Base-by-base conservation (phyloP, 2,329 filamentous ascomycete genomes). In the Calonectria naviculata region DNA sequence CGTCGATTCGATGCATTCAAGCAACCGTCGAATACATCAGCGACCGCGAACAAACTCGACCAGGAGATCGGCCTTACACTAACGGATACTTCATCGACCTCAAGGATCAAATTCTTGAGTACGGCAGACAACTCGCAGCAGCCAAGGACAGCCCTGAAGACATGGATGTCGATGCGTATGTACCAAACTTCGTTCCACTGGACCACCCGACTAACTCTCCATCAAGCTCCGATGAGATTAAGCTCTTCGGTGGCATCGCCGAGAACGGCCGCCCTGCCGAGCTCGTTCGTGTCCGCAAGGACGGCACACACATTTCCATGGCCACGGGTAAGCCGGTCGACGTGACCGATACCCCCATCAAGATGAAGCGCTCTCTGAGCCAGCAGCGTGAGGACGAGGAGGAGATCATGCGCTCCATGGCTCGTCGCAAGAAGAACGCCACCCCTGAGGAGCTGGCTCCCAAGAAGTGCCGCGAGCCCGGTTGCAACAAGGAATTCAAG, bases 21-120 rank as follows among this genome's bases (percentile, higher is more conserved):
- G 93, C 94, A 74, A 97, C 95, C 71, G 94, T 97, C 83, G 92
- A 95, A 84, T 93, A 93, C 84, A 89, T 98, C 75, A 93, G 91
- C 87, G 95, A 97, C 82, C 92, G 92, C 82, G 95, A 98, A 83
- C 94, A 96, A 85, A 92, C 93, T 76, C 91, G 94, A 82, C 93
- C 94, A 71, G 88, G 91, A 84, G 96, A 98, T 84, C 92, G 93
- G 79, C 95, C 95, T 76, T 98, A 98, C 88, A 97, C 93, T 89
- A 95, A 94, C 89, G 94, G 94, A 81, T 98, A 98, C 85, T 98
- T 98, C 83, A 93, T 98, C 85, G 96, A 98, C 86, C 92, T 98
- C 72, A 93, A 97, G 83, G 94, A 97, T 83, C 95, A 98, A 90
- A 95, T 98, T 78, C 91, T 92, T 82, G 91, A 94, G 82, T 97